These are phyloP conservation scores for Capillidium heterosporum DNA, from an alignment of 371 early-diverging fungal genomes.

Conservation along the genomic window DNA sequence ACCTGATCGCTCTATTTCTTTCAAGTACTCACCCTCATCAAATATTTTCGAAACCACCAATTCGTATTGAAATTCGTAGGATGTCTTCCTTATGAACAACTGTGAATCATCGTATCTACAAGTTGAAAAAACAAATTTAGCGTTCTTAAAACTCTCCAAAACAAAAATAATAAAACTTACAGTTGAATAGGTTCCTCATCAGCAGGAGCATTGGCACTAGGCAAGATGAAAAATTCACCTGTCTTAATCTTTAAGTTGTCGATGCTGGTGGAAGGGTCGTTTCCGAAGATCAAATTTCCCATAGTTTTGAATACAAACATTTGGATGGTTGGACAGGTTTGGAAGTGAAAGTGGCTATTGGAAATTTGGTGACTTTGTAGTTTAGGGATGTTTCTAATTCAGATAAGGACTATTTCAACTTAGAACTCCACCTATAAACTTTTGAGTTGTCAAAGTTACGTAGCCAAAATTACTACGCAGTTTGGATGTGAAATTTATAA, in stretches of 20 bases:
- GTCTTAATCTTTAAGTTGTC: neutral
- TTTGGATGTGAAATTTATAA: no score
- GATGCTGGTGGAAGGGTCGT: slow-evolving; percentile 2
- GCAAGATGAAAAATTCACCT: slow-evolving; percentile 2
- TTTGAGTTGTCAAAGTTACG: no score
- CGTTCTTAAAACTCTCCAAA: neutral
- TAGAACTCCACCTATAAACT: no score
- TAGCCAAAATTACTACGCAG: no score
- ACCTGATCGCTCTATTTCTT: slow-evolving; percentile 14
- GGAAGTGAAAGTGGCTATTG: no score
- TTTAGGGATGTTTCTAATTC: no score
- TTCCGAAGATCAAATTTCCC: neutral
- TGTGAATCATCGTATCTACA: slow-evolving; percentile 27
- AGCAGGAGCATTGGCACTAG: no score
- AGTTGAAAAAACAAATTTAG: neutral
- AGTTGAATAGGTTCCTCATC: neutral
- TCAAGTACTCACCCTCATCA: slow-evolving; percentile 54
- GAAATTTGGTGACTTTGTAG: no score
- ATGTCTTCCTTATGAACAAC: slow-evolving; percentile 34
- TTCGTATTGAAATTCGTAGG: slow-evolving; percentile 29
- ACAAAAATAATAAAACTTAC: neutral
- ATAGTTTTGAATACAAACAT: neutral
- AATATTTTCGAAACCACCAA: slow-evolving; percentile 41
- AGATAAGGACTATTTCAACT: no score
- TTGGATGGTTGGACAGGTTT: no score